These are phyloP conservation scores for Austropuccinia psidii DNA, from an alignment of 1,284 basidiomycete genomes.

Conservation along the genomic window DNA sequence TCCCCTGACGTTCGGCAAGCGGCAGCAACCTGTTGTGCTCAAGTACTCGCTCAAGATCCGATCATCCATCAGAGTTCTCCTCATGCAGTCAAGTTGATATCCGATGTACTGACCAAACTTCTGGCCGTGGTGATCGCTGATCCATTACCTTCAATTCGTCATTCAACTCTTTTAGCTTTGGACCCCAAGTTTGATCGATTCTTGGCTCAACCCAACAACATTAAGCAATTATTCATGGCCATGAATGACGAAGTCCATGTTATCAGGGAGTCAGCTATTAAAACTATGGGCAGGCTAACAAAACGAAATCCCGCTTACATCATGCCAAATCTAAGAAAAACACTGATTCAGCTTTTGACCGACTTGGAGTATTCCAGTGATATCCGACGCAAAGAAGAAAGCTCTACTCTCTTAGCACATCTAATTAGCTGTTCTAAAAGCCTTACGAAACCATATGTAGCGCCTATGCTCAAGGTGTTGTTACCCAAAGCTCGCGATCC, in stretches of 20 bases:
- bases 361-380: conserved; percentile 92
- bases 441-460: conserved; percentile 90
- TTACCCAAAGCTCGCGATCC: conserved; percentile 77
- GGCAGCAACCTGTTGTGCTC: conserved; percentile 86
- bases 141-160: conserved; percentile 82
- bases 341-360: conserved; percentile 90
- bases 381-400: conserved; percentile 78
- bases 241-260: conserved; percentile 95
- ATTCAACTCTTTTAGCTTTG: conserved; percentile 75
- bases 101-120: conserved; percentile 94
- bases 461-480: conserved; percentile 89
- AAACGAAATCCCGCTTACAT: conserved; percentile 97
- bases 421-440: conserved; percentile 84
- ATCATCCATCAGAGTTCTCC: conserved; percentile 94
- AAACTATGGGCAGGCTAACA: conserved; percentile 85
- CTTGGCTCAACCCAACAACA: conserved; percentile 96
- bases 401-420: conserved; percentile 74
- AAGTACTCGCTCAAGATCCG: conserved; percentile 84
- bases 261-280: conserved; percentile 82
- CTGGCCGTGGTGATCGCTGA: conserved; percentile 95
- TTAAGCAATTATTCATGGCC: conserved; percentile 91
- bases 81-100: conserved; percentile 94
- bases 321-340: conserved; percentile 93
- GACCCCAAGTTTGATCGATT: conserved; percentile 96
- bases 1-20: conserved; percentile 78